Percentiles rank a stretch among this genome's conserved stretches.
Conservation (phyloP, 108 stramenopile genomes). For the Craspedostauros australis region DNA sequence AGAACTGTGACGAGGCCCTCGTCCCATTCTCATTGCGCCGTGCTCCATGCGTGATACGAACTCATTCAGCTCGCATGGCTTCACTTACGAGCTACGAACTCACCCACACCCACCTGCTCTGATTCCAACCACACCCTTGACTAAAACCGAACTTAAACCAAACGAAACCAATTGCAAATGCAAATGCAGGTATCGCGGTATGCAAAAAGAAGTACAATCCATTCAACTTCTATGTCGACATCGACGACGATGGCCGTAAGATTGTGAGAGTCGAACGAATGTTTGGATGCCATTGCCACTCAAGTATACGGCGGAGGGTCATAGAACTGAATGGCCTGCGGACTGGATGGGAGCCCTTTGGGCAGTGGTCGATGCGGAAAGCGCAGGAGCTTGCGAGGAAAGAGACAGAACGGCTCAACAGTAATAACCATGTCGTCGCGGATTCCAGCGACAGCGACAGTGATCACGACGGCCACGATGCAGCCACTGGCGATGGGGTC, state of each 20-base stretch:
- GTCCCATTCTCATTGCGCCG: too few species aligned
- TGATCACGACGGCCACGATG: constrained; percentile 5
- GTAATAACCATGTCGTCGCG: too few species aligned
- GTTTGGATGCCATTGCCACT: constrained; percentile 77
- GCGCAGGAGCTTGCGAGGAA: constrained; percentile 50
- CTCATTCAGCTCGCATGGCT: too few species aligned
- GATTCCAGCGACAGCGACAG: not conserved
- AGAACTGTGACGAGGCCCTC: too few species aligned
- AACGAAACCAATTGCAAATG: too few species aligned
- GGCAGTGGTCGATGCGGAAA: constrained; percentile 75
- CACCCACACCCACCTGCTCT: too few species aligned
- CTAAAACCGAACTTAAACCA: too few species aligned
- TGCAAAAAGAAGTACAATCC: constrained; percentile 89
- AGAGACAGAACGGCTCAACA: constrained; percentile 49
- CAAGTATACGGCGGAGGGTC: constrained; percentile 41
- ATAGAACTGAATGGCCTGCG: constrained; percentile 66
- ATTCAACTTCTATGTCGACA: constrained; percentile 47
- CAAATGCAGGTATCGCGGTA: constrained; percentile 72
- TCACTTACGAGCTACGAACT: too few species aligned
- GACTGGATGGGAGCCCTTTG: constrained; percentile 84
- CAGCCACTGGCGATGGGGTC: too few species aligned
- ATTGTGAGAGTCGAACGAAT: constrained; percentile 60
- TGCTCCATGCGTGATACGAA: too few species aligned
- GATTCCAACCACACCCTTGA: too few species aligned
- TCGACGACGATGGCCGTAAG: constrained; percentile 12